phyloP scores from a whole-genome alignment of 352 stramenopile species.

The Globisporangium cystogenes region DNA sequence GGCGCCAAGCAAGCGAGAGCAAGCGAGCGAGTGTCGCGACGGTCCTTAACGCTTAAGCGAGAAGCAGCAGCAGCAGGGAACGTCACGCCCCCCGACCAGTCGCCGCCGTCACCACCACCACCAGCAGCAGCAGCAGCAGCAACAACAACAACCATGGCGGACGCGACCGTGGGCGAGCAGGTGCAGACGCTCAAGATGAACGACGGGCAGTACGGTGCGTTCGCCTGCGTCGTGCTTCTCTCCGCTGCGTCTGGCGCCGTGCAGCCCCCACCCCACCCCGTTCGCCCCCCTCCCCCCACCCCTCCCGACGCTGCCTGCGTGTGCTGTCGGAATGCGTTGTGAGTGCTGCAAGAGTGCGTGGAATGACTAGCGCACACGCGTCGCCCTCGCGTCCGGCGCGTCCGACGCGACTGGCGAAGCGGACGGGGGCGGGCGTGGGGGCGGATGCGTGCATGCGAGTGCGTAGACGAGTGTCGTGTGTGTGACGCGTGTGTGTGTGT shows the following conservation, averaged over 20 bases:
- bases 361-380: not conserved
- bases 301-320: not conserved
- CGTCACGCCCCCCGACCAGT: not conserved
- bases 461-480: not conserved
- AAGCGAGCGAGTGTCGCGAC: not conserved
- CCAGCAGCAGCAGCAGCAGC: not conserved
- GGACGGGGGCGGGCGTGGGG: not conserved
- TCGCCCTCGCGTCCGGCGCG: not conserved
- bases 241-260: not conserved
- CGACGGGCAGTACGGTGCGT: constrained; percentile 32
- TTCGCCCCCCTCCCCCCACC: not conserved
- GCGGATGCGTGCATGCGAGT: not conserved
- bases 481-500: not conserved
- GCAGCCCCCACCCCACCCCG: not conserved
- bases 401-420: not conserved
- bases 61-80: not conserved
- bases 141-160: constrained; percentile 9
- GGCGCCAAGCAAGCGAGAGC: too few species aligned
- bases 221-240: not conserved
- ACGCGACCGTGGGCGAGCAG: constrained; percentile 7
- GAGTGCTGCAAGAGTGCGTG: too few species aligned
- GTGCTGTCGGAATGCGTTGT: not conserved
- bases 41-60: too few species aligned
- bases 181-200: constrained; percentile 57
- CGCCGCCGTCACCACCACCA: too few species aligned